These are phyloP conservation scores for Fusarium sp. DNA, from an alignment of 2,329 filamentous ascomycete genomes.

Conservation along the genomic window DNA sequence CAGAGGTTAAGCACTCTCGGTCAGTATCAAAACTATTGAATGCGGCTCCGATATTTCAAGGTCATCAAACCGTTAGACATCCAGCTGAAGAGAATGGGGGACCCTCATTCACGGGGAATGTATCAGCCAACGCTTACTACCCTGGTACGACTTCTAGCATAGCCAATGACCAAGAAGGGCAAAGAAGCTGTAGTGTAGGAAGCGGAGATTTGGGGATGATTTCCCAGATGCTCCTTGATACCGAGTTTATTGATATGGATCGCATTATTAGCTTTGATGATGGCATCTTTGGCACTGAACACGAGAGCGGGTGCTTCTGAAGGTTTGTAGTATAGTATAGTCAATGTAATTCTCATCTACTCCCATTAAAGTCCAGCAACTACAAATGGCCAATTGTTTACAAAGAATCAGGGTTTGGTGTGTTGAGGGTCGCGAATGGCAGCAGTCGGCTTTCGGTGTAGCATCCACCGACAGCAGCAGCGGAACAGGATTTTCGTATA, in stretches of 20 bases:
- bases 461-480: background rate
- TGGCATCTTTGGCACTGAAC: background rate
- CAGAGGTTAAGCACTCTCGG: background rate
- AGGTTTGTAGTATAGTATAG: background rate
- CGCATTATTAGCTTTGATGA: background rate
- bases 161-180: background rate
- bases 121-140: background rate
- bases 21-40: background rate
- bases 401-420: background rate
- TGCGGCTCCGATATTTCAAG: background rate
- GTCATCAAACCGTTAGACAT: background rate
- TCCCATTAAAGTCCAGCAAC: rapidly evolving
- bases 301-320: background rate
- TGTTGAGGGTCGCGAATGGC: background rate
- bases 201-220: background rate
- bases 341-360: background rate
- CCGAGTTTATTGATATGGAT: background rate
- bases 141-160: background rate
- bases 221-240: background rate
- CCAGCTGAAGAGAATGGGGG: background rate
- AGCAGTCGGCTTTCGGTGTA: background rate
- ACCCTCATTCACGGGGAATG: background rate
- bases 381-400: rapidly evolving
- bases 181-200: background rate
- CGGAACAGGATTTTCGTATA: background rate